Conservation (phyloP, 192 early-diverging fungal genomes). For the Backusella australiensis region DNA sequence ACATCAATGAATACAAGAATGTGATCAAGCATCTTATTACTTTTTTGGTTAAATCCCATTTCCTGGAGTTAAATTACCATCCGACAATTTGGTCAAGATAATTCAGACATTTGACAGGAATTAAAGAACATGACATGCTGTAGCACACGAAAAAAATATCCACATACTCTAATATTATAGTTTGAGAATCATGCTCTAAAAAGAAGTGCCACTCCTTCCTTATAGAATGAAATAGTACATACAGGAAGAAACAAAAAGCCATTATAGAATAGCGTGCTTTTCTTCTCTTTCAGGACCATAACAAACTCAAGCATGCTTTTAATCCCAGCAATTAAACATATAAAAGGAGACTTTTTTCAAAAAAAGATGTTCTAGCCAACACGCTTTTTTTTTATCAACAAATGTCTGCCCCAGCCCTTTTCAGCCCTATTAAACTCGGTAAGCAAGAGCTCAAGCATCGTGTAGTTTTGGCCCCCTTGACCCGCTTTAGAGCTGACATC, state of each 20-base stretch:
- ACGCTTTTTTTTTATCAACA: background rate
- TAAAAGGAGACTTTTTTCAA: background rate
- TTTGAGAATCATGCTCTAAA: background rate
- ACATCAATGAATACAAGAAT: background rate
- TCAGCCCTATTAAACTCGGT: conserved; percentile 23
- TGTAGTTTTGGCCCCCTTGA: conserved; percentile 19
- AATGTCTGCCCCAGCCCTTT: conserved; percentile 14
- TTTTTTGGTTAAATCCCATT: background rate
- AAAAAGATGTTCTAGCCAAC: background rate
- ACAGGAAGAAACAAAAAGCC: background rate
- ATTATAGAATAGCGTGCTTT: background rate
- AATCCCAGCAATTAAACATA: background rate
- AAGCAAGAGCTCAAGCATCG: conserved; percentile 10
- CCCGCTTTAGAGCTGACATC: conserved; percentile 15
- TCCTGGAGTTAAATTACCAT: background rate
- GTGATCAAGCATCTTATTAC: background rate
- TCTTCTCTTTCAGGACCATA: conserved; percentile 1
- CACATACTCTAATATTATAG: background rate
- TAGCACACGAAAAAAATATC: too few relatives aligned
- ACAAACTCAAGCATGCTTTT: background rate
- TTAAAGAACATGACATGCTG: background rate
- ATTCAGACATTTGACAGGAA: background rate
- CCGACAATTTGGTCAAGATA: background rate
- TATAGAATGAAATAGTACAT: background rate
- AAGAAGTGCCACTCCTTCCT: background rate